These are phyloP conservation scores for Glutinoglossum americanum DNA, from an alignment of 495 filamentous ascomycete genomes.

Conservation along the genomic window DNA sequence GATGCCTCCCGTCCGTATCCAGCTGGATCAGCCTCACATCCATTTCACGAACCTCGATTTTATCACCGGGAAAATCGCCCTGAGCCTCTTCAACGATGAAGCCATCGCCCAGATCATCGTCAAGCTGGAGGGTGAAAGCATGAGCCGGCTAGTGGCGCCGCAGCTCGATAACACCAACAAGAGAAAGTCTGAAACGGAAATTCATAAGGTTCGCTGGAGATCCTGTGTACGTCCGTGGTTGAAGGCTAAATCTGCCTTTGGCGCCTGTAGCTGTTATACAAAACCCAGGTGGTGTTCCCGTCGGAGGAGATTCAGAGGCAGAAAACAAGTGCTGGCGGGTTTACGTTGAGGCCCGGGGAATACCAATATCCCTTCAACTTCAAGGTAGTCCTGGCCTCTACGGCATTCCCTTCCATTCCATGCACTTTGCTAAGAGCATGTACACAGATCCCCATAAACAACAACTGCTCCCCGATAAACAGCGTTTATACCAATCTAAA, in stretches of 20 bases:
- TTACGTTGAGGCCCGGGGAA: conserved; percentile 48
- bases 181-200: conserved; percentile 40
- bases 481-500: conserved; percentile 35
- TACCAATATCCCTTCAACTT: conserved; percentile 84
- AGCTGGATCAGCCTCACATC: conserved; percentile 48
- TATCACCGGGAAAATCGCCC: conserved; percentile 44
- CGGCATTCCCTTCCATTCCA: neutral
- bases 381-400: conserved; percentile 31
- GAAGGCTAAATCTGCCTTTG: neutral
- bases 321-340: conserved; percentile 21
- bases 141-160: conserved; percentile 32
- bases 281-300: conserved; percentile 41
- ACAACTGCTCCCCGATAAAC: conserved; percentile 45
- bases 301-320: conserved; percentile 27
- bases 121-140: conserved; percentile 82
- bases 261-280: conserved; percentile 37
- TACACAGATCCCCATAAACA: conserved; percentile 64
- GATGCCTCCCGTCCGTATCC: conserved; percentile 55
- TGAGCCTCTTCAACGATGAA: conserved; percentile 40
- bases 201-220: conserved; percentile 43
- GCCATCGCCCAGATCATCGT: conserved; percentile 61
- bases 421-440: neutral
- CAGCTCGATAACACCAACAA: conserved; percentile 27
- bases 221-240: neutral
- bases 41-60: conserved; percentile 83